A percentile compares a stretch with the other conserved stretches of the same genome.
Conservation (phyloP, 495 filamentous ascomycete genomes). For the Sabuloglossum arenarium region DNA sequence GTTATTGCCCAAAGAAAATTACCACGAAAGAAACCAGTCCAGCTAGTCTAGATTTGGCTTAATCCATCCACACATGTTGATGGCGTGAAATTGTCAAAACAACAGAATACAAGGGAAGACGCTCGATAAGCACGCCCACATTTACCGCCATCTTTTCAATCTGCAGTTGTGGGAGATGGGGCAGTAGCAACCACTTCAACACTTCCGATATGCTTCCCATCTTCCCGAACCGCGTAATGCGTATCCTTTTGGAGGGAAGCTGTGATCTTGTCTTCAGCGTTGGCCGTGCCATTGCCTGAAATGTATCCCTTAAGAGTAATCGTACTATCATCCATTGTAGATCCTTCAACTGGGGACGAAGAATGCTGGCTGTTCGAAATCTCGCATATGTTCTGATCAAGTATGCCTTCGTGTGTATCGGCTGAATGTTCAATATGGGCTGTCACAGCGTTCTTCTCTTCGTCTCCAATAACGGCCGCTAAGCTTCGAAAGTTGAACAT, state of each 20-base stretch:
- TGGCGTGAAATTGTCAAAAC: neutral
- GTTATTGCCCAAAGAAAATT: neutral
- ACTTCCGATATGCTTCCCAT: neutral
- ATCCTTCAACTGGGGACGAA: neutral
- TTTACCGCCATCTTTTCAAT: neutral
- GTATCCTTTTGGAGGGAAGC: neutral
- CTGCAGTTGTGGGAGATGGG: neutral
- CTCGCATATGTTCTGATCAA: slow-evolving; percentile 5
- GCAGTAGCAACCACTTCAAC: neutral
- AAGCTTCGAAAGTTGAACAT: slow-evolving; percentile 87
- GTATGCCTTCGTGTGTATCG: neutral
- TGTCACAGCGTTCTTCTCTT: slow-evolving; percentile 26
- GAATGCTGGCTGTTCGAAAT: neutral
- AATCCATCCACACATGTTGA: neutral
- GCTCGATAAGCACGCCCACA: neutral
- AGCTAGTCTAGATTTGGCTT: neutral
- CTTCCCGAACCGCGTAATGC: neutral
- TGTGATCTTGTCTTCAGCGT: neutral
- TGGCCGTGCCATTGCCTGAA: neutral
- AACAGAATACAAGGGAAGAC: neutral
- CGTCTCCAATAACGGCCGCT: slow-evolving; percentile 60
- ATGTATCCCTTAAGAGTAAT: neutral
- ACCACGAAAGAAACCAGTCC: neutral
- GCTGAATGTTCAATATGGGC: slow-evolving; percentile 22
- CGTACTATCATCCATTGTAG: neutral